Conservation (phyloP, 495 filamentous ascomycete species). For the Stereocaulon alpinum region DNA sequence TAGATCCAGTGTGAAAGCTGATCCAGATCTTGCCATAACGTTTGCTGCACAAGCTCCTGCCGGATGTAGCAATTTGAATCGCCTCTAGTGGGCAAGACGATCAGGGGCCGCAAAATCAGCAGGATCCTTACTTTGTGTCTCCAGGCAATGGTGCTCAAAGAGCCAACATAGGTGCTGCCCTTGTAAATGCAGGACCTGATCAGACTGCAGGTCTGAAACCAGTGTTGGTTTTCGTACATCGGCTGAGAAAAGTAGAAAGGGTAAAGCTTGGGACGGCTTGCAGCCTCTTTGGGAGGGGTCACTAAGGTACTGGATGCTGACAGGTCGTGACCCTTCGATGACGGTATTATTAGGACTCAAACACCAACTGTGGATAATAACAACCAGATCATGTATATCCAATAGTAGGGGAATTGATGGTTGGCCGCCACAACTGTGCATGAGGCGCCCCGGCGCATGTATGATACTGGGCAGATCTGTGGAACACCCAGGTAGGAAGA, state of each 20-base stretch:
- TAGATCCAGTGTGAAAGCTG: no score
- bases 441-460: background rate
- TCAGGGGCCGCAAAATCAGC: no score
- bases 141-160: no score
- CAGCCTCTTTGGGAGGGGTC: background rate
- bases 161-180: no score
- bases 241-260: background rate
- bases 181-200: background rate
- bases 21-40: no score
- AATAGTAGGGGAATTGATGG: background rate
- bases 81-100: no score
- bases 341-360: background rate
- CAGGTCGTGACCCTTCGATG: background rate
- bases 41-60: no score
- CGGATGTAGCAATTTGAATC: no score
- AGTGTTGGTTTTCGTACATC: background rate
- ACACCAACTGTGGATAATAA: background rate
- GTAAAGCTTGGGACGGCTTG: background rate
- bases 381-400: background rate
- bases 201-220: background rate
- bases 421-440: background rate
- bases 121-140: no score
- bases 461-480: conserved; percentile 4
- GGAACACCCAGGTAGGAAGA: background rate
- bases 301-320: background rate